Percentiles rank a stretch among this genome's conserved stretches.
Evolutionary conservation across 2,329 filamentous ascomycete species (phyloP).

Genomic region (Helotiales sp.): DNA sequence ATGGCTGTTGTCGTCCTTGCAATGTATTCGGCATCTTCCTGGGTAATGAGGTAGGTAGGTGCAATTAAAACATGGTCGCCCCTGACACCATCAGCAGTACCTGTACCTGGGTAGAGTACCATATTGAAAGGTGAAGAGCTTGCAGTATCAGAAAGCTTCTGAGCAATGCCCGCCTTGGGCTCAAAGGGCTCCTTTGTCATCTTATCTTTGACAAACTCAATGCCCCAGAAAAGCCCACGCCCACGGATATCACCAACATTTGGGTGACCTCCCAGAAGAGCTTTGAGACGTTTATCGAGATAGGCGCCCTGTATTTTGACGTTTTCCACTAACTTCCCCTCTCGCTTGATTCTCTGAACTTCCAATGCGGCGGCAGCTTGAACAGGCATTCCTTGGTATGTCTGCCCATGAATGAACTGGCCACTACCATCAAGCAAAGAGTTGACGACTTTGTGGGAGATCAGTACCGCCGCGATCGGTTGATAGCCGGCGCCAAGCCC

Average conservation of each 20-base stretch:
- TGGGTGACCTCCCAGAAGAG: slow-evolving; percentile 43
- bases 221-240: slow-evolving; percentile 56
- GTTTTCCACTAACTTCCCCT: slow-evolving; percentile 59
- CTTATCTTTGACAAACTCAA: slow-evolving; percentile 56
- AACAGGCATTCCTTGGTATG: slow-evolving; percentile 61
- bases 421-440: slow-evolving; percentile 31
- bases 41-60: slow-evolving; percentile 58
- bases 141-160: slow-evolving; percentile 48
- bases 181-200: slow-evolving; percentile 49
- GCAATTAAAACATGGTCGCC: slow-evolving; percentile 65
- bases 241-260: slow-evolving; percentile 63
- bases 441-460: slow-evolving; percentile 51
- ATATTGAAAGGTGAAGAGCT: slow-evolving; percentile 46
- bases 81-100: slow-evolving; percentile 52
- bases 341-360: slow-evolving; percentile 58
- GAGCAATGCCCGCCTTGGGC: slow-evolving; percentile 43
- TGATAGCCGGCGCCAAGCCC: slow-evolving; percentile 64
- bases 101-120: slow-evolving; percentile 59
- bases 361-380: slow-evolving; percentile 62
- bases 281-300: slow-evolving; percentile 45
- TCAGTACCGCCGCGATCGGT: slow-evolving; percentile 60
- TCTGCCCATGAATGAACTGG: slow-evolving; percentile 40
- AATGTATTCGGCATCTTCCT: slow-evolving; percentile 53
- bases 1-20: slow-evolving; percentile 41
- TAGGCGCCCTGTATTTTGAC: slow-evolving; percentile 53